A percentile compares a stretch with the other conserved stretches of the same genome.
phyloP scores from a whole-genome alignment of 2,329 filamentous ascomycete genomes.

The Xylaria sp. region DNA sequence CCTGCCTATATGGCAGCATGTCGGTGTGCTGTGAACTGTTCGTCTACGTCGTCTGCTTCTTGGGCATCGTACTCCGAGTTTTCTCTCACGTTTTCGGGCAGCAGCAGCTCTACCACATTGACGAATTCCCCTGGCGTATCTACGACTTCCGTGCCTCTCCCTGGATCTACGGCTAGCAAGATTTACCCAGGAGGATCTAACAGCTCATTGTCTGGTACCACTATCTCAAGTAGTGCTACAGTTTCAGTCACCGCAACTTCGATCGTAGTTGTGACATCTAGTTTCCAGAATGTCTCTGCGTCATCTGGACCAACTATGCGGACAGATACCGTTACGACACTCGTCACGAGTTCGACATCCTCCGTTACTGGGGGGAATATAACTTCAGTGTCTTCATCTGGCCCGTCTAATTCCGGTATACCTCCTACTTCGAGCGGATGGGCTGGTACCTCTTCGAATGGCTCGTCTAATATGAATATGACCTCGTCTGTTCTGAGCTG shows the following conservation, averaged over 20 bases:
- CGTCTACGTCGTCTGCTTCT: background rate
- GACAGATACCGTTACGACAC: background rate
- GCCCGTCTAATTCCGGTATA: background rate
- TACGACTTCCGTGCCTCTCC: background rate
- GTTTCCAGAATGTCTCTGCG: background rate
- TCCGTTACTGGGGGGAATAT: background rate
- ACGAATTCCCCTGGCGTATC: background rate
- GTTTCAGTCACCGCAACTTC: background rate
- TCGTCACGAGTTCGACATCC: background rate
- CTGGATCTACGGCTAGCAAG: background rate
- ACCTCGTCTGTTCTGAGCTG: background rate
- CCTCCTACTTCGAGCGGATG: background rate
- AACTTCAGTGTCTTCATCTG: background rate
- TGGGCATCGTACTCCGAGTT: constrained; percentile 4
- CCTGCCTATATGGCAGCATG: constrained; percentile 33
- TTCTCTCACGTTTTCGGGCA: background rate
- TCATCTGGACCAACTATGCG: background rate
- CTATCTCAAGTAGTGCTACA: background rate
- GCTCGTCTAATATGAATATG: background rate
- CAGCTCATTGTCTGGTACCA: background rate
- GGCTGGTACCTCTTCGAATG: background rate
- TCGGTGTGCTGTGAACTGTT: constrained; percentile 26
- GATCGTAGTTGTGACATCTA: background rate
- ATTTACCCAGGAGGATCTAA: background rate
- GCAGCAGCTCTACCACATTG: background rate